Evolutionary conservation across 2,329 filamentous ascomycete genomes (phyloP).

Genomic region (Teratosphaeriaceae sp.): DNA sequence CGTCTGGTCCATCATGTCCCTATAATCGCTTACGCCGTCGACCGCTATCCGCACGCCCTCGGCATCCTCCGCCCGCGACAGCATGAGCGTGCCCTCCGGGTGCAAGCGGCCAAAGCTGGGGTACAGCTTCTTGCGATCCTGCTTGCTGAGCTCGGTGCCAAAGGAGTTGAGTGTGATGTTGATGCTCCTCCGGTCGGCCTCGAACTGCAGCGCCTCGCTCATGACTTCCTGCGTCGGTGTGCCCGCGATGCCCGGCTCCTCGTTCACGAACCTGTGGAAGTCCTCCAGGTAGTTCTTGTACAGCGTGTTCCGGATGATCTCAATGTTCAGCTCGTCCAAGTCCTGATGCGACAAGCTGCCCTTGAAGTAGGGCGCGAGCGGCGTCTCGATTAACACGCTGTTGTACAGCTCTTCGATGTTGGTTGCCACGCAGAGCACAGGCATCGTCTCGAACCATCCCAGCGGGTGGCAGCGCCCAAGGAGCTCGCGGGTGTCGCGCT

Average conservation of each 20-base stretch:
- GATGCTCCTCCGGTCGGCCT: conserved; percentile 92
- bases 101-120: conserved; percentile 86
- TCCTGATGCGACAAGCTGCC: conserved; percentile 93
- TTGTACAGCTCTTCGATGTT: conserved; percentile 99
- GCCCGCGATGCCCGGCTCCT: conserved; percentile 74
- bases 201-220: conserved; percentile 92
- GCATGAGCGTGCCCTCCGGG: conserved; percentile 90
- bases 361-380: conserved; percentile 95
- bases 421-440: conserved; percentile 92
- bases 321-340: conserved; percentile 96
- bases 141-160: conserved; percentile 89
- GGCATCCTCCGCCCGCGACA: conserved; percentile 88
- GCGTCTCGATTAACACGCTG: conserved; percentile 93
- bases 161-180: conserved; percentile 99
- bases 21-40: conserved; percentile 89
- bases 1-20: conserved; percentile 92
- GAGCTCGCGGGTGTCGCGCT: conserved; percentile 91
- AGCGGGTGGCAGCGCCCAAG: conserved; percentile 93
- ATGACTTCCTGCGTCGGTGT: conserved; percentile 92
- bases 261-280: conserved; percentile 92
- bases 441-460: conserved; percentile 99
- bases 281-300: conserved; percentile 99
- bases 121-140: conserved; percentile 92
- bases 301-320: conserved; percentile 95
- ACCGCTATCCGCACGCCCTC: conserved; percentile 92